Conservation (phyloP, 169 alveolate genomes). For the Miamiensis avidus region DNA sequence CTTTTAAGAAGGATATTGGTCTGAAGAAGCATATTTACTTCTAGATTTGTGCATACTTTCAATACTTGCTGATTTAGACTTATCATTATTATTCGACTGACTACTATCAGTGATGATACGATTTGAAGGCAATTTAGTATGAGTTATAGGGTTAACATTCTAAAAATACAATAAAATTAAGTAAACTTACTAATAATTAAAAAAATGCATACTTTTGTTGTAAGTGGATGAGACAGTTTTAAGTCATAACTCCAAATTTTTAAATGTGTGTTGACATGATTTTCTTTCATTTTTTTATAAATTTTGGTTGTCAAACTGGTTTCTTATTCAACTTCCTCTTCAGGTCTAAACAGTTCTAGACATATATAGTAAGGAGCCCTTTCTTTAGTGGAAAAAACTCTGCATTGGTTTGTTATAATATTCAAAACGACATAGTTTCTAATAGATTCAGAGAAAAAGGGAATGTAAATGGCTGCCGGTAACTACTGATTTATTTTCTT, state of each 20-base stretch:
- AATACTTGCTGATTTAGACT: no score
- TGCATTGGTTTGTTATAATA: slow-evolving; percentile 70
- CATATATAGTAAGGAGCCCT: slow-evolving; percentile 86
- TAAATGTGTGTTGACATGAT: background rate
- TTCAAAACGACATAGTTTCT: slow-evolving; percentile 74
- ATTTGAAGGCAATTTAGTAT: no score
- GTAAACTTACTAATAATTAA: slow-evolving; percentile 8
- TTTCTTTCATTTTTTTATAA: background rate
- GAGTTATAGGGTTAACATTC: background rate
- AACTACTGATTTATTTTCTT: slow-evolving; percentile 24
- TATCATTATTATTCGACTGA: no score
- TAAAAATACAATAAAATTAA: background rate
- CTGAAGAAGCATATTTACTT: no score
- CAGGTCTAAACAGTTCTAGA: slow-evolving; percentile 78
- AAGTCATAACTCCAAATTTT: slow-evolving; percentile 25
- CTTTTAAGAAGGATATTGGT: no score
- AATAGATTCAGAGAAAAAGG: slow-evolving; percentile 44
- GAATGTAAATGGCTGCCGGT: slow-evolving; percentile 41
- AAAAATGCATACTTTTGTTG: background rate
- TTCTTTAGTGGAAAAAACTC: slow-evolving; percentile 81
- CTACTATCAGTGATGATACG: no score
- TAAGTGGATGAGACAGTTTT: slow-evolving; percentile 1
- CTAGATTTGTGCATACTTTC: no score
- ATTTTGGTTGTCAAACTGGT: background rate
- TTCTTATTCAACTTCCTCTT: slow-evolving; percentile 48